Conservation (phyloP, 1,284 basidiomycete species). For the Inonotus hispidus region DNA sequence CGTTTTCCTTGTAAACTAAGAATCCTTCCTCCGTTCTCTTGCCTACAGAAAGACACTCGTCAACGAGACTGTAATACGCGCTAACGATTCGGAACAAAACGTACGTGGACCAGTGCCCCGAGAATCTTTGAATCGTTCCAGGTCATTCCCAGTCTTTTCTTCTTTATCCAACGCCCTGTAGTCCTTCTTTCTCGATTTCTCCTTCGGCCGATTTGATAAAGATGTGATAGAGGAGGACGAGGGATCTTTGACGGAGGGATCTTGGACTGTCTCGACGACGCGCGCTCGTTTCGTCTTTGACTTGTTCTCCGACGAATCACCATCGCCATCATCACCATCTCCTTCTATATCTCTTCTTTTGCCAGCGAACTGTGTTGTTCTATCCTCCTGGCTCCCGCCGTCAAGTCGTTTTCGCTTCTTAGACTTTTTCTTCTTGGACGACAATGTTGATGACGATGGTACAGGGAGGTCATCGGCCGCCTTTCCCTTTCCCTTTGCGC, state of each 20-base stretch:
- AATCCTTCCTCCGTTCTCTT: conserved; percentile 83
- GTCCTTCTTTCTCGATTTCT: neutral
- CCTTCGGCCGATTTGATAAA: neutral
- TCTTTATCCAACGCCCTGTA: neutral
- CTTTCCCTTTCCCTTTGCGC: conserved; percentile 2
- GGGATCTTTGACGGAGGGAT: conserved; percentile 2
- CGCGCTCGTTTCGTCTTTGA: conserved; percentile 2
- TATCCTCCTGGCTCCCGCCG: neutral
- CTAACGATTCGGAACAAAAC: neutral
- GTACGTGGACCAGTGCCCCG: conserved; percentile 16
- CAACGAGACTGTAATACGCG: neutral
- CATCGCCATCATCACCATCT: neutral
- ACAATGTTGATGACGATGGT: neutral
- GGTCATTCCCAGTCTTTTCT: neutral
- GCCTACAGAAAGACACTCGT: conserved; percentile 39
- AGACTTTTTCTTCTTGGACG: conserved; percentile 8
- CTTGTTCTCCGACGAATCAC: neutral
- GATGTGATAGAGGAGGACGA: neutral
- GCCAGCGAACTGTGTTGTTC: neutral
- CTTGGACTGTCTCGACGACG: conserved; percentile 15
- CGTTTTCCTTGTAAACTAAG: conserved; percentile 81
- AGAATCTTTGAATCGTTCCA: conserved; percentile 14
- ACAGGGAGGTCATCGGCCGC: neutral
- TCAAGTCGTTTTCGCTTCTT: conserved; percentile 16
- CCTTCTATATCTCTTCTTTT: neutral